These are phyloP conservation scores for Simplicillium aogashimaense DNA, from an alignment of 2,329 filamentous ascomycete genomes.

Conservation along the genomic window DNA sequence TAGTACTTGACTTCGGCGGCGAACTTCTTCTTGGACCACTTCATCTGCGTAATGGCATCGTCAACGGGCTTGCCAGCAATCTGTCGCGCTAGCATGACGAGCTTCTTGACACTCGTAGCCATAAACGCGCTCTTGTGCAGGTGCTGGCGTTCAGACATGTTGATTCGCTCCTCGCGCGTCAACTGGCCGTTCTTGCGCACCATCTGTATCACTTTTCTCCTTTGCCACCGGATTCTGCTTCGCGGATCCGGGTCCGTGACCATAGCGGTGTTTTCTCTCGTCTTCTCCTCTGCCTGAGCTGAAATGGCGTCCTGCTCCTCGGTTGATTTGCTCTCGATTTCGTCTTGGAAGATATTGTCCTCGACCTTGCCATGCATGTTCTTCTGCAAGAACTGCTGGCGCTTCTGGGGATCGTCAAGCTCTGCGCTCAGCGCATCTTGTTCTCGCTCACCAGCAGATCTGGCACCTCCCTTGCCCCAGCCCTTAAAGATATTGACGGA, in stretches of 20 bases:
- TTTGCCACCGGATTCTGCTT: slow-evolving; percentile 64
- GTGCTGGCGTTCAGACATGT: slow-evolving; percentile 48
- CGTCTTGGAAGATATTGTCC: slow-evolving; percentile 55
- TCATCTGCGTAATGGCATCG: slow-evolving; percentile 90
- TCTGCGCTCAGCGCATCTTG: slow-evolving; percentile 17
- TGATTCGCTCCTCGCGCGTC: slow-evolving; percentile 55
- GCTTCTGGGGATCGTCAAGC: slow-evolving; percentile 31
- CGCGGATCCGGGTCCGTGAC: slow-evolving; percentile 67
- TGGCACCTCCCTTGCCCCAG: slow-evolving; percentile 19
- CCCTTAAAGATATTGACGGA: slow-evolving; percentile 28
- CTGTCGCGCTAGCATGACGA: slow-evolving; percentile 75
- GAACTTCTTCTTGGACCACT: slow-evolving; percentile 88
- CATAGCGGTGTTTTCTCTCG: slow-evolving; percentile 44
- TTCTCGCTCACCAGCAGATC: slow-evolving; percentile 18
- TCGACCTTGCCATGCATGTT: slow-evolving; percentile 31
- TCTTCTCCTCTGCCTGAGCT: slow-evolving; percentile 25
- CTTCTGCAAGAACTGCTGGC: slow-evolving; percentile 28
- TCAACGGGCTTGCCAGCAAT: slow-evolving; percentile 90
- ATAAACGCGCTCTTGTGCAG: slow-evolving; percentile 58
- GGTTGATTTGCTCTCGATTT: slow-evolving; percentile 24
- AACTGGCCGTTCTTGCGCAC: slow-evolving; percentile 48
- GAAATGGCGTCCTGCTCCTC: slow-evolving; percentile 29
- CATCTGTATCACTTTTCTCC: slow-evolving; percentile 73
- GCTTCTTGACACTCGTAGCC: slow-evolving; percentile 85
- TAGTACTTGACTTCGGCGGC: slow-evolving; percentile 71